Percentiles rank a stretch among this genome's conserved stretches.
phyloP scores from a whole-genome alignment of 1,284 basidiomycete genomes.

The Amylostereum areolatum region DNA sequence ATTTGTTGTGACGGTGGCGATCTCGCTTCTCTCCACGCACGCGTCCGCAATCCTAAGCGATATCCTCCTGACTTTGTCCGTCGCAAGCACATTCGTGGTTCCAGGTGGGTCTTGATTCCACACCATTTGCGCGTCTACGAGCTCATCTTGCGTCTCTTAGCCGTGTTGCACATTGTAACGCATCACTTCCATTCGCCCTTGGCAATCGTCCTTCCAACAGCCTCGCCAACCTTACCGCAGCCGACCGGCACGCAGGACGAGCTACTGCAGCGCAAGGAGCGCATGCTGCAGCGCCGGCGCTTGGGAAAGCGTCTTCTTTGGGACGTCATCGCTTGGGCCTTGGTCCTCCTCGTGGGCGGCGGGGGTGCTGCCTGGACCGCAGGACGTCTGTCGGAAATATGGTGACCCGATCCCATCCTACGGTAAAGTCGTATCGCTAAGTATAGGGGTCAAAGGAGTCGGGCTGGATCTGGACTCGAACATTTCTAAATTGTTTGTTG shows the following conservation, averaged over 20 bases:
- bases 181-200: slow-evolving; percentile 68
- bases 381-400: slow-evolving; percentile 38
- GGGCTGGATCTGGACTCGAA: too few relatives aligned
- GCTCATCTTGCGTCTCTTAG: slow-evolving; percentile 19
- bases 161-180: slow-evolving; percentile 56
- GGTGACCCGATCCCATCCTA: slow-evolving; percentile 19
- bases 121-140: slow-evolving; percentile 4
- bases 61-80: slow-evolving; percentile 38
- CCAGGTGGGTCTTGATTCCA: slow-evolving; percentile 36
- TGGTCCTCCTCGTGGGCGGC: slow-evolving; percentile 46
- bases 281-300: slow-evolving; percentile 59
- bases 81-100: slow-evolving; percentile 51
- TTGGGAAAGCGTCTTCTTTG: slow-evolving; percentile 58
- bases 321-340: slow-evolving; percentile 67
- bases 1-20: slow-evolving; percentile 31
- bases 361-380: slow-evolving; percentile 48
- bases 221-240: slow-evolving; percentile 21
- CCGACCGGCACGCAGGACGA: slow-evolving; percentile 39
- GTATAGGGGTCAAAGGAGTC: too few relatives aligned
- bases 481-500: too few relatives aligned
- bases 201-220: slow-evolving; percentile 56
- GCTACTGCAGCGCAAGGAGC: slow-evolving; percentile 70
- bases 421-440: too few relatives aligned
- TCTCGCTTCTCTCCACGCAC: slow-evolving; percentile 36
- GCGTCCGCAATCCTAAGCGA: slow-evolving; percentile 38